Base-by-base conservation (phyloP, 805 yeast species). In the Saccharomyces cerevisiae region DNA sequence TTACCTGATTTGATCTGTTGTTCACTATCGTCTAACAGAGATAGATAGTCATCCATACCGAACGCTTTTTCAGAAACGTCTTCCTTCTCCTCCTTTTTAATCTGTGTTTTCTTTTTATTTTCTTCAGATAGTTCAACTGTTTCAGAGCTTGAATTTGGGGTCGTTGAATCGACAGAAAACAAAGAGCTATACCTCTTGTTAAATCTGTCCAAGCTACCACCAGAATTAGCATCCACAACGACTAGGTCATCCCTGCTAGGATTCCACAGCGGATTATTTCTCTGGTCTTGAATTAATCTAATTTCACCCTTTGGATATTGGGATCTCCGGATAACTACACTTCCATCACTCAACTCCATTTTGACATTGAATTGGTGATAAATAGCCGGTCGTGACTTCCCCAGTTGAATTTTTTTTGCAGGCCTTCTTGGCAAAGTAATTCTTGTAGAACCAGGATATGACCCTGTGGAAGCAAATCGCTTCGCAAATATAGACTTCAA, bases 271-370 rank as follows among this genome's bases (percentile, higher is more conserved):
- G 90, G 82, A 64, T 82, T 83, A 64, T 87, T 88, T 72, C 96
- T 82, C 76, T 87, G 96, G 71, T 94, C 99, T 51, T 83, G 81
- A 61, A 94, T 81, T 81, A 89, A 82, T 68, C 94, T 78, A 63
- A 88, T 76, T 65, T 94, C 97, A 52, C 80, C 84, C 63, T 89
- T 87, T 10, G 99, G 99, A 56, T 83, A 89, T 59, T 87, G 96
- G 0, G 96, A 83, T 63, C 87, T 79, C 71, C 99, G 80, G 36
- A 75, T 76, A 32, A 90, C 76, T 1, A 96, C 96, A 30, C 97
- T 87, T 1, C 99, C 99, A 69, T 94, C 99, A 60, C 95, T 85
- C 55, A 91, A 78, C 71, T 92, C 96, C n/a, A 94, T 91, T 41
- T 79, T 72, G 31, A 91, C 86, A 59, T 92, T 90, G 69, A 94